These are phyloP conservation scores for Anthracocystis panici-leucophaei DNA, from an alignment of 1,284 basidiomycete genomes.

Conservation along the genomic window DNA sequence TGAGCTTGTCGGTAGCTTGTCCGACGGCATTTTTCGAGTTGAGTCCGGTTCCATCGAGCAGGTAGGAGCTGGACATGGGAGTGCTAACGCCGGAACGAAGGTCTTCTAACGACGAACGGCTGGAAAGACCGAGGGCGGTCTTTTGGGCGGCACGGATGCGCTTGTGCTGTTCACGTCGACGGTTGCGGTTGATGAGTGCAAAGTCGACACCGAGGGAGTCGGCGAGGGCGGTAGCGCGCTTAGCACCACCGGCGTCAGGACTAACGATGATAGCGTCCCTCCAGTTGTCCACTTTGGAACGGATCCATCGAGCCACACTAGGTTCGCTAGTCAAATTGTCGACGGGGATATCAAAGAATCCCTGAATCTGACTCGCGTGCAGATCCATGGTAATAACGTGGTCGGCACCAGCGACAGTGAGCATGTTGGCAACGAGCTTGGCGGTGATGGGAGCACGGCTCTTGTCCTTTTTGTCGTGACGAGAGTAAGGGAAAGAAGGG, in stretches of 20 bases:
- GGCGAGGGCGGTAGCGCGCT: conserved; percentile 92
- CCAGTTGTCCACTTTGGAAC: conserved; percentile 87
- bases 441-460: conserved; percentile 96
- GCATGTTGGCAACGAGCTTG: conserved; percentile 97
- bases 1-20: conserved; percentile 44
- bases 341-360: conserved; percentile 98
- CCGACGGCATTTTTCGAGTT: conserved; percentile 27
- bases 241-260: conserved; percentile 97
- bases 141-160: conserved; percentile 55
- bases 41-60: conserved; percentile 50
- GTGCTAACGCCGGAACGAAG: conserved; percentile 55
- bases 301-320: conserved; percentile 75
- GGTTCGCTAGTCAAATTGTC: conserved; percentile 77
- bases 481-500: conserved; percentile 95
- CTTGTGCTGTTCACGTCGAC: conserved; percentile 63
- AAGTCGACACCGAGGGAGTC: conserved; percentile 97
- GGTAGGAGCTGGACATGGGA: conserved; percentile 56
- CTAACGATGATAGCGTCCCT: conserved; percentile 90
- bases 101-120: conserved; percentile 49
- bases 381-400: conserved; percentile 99
- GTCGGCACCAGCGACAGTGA: conserved; percentile 94
- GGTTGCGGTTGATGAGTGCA: conserved; percentile 93
- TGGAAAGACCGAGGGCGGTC: conserved; percentile 40
- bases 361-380: conserved; percentile 98
- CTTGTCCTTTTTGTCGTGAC: conserved; percentile 99